Conservation (phyloP, 108 stramenopile species). For the Cyclostephanos tholiformis region DNA sequence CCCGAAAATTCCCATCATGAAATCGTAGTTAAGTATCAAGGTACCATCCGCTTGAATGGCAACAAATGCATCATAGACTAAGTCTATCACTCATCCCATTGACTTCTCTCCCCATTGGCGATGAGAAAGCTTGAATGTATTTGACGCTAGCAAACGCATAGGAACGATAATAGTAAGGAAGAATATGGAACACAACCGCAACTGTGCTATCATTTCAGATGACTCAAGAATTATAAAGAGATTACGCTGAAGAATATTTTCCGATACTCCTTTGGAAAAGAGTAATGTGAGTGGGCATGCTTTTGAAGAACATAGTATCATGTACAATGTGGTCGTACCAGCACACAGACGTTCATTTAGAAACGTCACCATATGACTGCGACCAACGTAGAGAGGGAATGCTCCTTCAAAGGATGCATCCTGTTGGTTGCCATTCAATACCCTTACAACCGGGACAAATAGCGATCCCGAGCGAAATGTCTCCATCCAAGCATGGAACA, state of each 20-base stretch:
- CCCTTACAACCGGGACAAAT: conserved; percentile 1
- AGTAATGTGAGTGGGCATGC: too few relatives aligned
- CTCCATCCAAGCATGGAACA: background rate
- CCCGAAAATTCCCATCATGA: conserved; percentile 9
- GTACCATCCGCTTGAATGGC: conserved; percentile 10
- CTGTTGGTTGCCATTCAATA: conserved; percentile 9
- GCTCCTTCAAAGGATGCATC: conserved; percentile 24
- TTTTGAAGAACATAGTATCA: too few relatives aligned
- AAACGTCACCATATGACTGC: background rate
- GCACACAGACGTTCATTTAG: background rate
- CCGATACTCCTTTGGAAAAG: too few relatives aligned
- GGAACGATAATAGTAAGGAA: conserved; percentile 14
- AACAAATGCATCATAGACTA: conserved; percentile 5
- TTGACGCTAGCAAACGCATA: conserved; percentile 16
- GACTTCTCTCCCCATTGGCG: conserved; percentile 19
- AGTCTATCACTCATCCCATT: conserved; percentile 17
- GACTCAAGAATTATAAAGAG: too few relatives aligned
- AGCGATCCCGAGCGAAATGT: conserved; percentile 1
- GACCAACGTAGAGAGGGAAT: conserved; percentile 3
- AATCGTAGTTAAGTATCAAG: background rate
- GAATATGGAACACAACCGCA: conserved; percentile 8
- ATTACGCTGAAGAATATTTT: too few relatives aligned
- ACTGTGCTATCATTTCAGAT: too few relatives aligned
- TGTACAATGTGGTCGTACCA: background rate
- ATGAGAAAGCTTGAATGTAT: conserved; percentile 15